Conservation (phyloP, 1,284 basidiomycete species). For the Austropuccinia psidii region DNA sequence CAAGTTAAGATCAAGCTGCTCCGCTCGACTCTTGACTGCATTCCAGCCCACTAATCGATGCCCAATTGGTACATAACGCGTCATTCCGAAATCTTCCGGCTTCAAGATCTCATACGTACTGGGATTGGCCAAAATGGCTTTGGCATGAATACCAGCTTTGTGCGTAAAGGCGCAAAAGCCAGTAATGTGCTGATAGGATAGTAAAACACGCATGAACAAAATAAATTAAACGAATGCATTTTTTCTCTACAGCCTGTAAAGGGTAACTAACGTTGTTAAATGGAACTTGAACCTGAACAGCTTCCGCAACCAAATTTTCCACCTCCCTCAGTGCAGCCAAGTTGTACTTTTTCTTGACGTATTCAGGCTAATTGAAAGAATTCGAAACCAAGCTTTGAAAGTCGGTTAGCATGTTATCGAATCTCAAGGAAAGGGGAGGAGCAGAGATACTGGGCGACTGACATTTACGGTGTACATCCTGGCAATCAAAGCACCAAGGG, state of each 20-base stretch:
- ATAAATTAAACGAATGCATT: neutral
- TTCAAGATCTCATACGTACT: slow-evolving; percentile 93
- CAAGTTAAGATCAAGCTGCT: slow-evolving; percentile 80
- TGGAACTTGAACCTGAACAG: slow-evolving; percentile 94
- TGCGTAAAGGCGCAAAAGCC: slow-evolving; percentile 99
- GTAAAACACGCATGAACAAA: neutral
- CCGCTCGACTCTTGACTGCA: slow-evolving; percentile 96
- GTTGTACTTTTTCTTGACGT: slow-evolving; percentile 99
- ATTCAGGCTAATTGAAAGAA: slow-evolving; percentile 90
- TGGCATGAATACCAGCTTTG: slow-evolving; percentile 99
- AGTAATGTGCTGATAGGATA: slow-evolving; percentile 54
- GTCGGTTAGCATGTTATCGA: too few relatives aligned
- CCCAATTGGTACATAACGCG: slow-evolving; percentile 96
- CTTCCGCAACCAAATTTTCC: slow-evolving; percentile 97
- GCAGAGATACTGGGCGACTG: neutral
- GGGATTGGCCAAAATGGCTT: slow-evolving; percentile 99
- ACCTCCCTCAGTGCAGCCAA: slow-evolving; percentile 93
- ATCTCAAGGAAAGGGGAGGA: neutral
- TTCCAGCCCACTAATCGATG: slow-evolving; percentile 97
- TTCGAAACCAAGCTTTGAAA: slow-evolving; percentile 55
- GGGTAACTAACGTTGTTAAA: slow-evolving; percentile 76
- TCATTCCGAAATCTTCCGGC: slow-evolving; percentile 97
- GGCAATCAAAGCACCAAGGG: slow-evolving; percentile 91
- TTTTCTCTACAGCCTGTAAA: neutral
- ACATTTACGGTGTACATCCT: slow-evolving; percentile 62